These are phyloP conservation scores for Streptanthus diversifolius DNA, from an alignment of 345 rosid species.

Conservation along the genomic window DNA sequence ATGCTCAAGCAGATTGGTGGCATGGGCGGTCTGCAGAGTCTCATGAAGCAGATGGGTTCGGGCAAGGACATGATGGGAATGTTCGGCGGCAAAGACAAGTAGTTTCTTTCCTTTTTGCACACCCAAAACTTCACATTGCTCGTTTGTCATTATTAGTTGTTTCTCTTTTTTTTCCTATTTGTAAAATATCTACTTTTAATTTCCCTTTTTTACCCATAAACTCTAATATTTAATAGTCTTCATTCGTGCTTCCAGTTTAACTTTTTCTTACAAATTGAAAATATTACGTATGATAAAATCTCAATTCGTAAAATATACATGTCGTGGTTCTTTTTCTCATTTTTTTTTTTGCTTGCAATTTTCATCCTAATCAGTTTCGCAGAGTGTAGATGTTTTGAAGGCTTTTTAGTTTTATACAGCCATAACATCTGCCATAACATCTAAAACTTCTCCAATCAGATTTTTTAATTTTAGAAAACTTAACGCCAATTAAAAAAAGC, in stretches of 20 bases:
- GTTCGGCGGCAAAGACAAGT: constrained; percentile 64
- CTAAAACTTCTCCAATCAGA: no score
- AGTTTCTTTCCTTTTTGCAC: constrained; percentile 1
- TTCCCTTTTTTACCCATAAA: neutral
- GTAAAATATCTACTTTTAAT: neutral
- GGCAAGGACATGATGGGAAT: constrained; percentile 90
- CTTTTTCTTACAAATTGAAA: neutral
- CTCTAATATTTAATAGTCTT: neutral
- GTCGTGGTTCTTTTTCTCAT: neutral
- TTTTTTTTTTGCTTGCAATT: neutral
- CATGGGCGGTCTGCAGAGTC: constrained; percentile 83
- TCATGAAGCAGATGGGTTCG: constrained; percentile 94
- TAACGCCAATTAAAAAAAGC: no score
- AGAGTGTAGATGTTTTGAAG: no score
- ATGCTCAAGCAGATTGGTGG: constrained; percentile 93
- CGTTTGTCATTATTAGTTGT: neutral
- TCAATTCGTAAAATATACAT: neutral
- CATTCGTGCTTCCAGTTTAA: neutral
- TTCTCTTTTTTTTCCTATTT: neutral
- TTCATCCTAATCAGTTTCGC: no score
- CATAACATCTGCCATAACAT: no score
- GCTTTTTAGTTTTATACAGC: no score
- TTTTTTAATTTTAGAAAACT: no score
- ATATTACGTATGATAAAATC: neutral
- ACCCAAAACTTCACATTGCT: neutral